Base-by-base conservation (phyloP, 192 early-diverging fungal genomes). In the Coemansia erecta region DNA sequence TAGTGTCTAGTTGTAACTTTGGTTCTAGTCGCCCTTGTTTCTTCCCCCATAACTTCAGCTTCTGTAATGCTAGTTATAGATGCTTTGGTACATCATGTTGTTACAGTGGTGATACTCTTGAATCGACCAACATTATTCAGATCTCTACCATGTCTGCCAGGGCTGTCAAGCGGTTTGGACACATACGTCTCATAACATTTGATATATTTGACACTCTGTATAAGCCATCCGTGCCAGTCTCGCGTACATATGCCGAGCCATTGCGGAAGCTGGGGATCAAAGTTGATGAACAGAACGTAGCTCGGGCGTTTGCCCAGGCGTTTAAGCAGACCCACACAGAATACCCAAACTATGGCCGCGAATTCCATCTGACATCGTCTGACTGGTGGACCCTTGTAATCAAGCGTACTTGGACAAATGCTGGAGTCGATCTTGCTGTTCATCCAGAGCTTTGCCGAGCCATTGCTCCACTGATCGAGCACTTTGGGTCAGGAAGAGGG, bases 191-290 rank as follows among this genome's bases (percentile, higher is more conserved):
- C n/a, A 77, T 87, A 21, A 87, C 86, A 17, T 87, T 87, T 51
- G 86, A 87, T 54, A 80, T 84, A 35, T 87, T 78, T 44, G 73
- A 86, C 35, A 87, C 86, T 2, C 60, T 86, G 18, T 87, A 84
- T 58, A 81, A 67, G 43, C 86, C 86, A 22, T 61, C 68, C 22
- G 48, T 69, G 26, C 53, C 69, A 3, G 42, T 78, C 2, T 45
- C 60, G n/a, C 49, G 37, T 24, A 66, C 66, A 13, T 78, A 78
- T 23, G 55, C 66, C 0, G 62, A 52, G 37, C 70, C 75, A 9
- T 63, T 80, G 13, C 56, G 48, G 23, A 71, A 62, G 14, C 73
- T 69, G 2, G 84, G 84, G 0, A 78, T 86, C 23, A 45, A 61
- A 0, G 53, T 82, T 3, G 58, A 66, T 22, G 61, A 63, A 12